Evolutionary conservation across 1,284 basidiomycete genomes (phyloP).

Genomic region (Cryptococcus floricola): DNA sequence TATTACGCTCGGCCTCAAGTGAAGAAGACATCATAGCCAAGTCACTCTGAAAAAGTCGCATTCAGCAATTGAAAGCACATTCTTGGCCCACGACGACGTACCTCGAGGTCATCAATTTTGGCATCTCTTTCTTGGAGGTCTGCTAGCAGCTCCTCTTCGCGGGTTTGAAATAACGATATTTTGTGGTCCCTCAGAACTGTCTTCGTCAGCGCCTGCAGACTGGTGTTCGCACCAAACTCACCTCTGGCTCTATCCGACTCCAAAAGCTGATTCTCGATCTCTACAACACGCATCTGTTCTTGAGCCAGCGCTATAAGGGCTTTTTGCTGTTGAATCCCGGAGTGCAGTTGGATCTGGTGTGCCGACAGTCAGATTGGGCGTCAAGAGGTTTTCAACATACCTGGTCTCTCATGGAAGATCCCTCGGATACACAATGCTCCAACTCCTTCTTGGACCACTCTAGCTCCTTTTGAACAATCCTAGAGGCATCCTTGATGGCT

Average conservation of each 20-base stretch:
- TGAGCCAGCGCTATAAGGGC: slow-evolving; percentile 35
- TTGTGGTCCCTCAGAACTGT: slow-evolving; percentile 41
- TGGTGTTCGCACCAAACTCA: slow-evolving; percentile 6
- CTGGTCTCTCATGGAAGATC: slow-evolving; percentile 37
- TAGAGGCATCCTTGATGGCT: slow-evolving; percentile 1
- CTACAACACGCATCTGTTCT: slow-evolving; percentile 36
- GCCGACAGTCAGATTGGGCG: background rate
- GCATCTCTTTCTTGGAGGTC: slow-evolving; percentile 29
- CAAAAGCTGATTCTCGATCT: slow-evolving; percentile 33
- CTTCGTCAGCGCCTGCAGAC: background rate
- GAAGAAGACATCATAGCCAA: slow-evolving; percentile 24
- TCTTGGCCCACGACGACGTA: slow-evolving; percentile 4
- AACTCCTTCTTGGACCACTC: slow-evolving; percentile 17
- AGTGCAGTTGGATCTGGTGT: slow-evolving; percentile 34
- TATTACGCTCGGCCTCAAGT: slow-evolving; percentile 25
- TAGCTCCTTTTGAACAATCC: slow-evolving; percentile 19
- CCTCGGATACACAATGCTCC: slow-evolving; percentile 19
- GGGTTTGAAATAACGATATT: slow-evolving; percentile 32
- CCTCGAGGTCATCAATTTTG: slow-evolving; percentile 32
- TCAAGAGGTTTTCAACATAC: slow-evolving; percentile 14
- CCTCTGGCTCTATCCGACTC: slow-evolving; percentile 28
- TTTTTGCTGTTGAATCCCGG: slow-evolving; percentile 34
- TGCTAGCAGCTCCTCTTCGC: slow-evolving; percentile 28
- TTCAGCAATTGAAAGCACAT: slow-evolving; percentile 5
- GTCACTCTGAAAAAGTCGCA: slow-evolving; percentile 14